phyloP scores from a whole-genome alignment of 192 early-diverging fungal species.

The Coemansia sp. region DNA sequence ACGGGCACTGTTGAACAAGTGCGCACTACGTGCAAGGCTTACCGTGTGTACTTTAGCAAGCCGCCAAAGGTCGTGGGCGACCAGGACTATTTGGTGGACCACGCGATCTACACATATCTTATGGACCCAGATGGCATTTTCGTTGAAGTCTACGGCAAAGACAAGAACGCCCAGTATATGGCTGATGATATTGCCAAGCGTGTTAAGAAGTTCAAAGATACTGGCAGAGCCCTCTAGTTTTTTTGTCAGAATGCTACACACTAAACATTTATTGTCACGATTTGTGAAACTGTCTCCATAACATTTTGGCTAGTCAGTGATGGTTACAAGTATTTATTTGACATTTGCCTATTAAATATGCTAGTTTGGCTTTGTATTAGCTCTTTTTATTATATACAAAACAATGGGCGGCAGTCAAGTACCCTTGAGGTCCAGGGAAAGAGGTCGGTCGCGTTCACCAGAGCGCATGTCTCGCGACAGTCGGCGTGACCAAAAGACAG shows the following conservation, averaged over 20 bases:
- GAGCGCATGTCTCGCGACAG: neutral
- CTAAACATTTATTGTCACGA: neutral
- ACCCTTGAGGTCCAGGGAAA: neutral
- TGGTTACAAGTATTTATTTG: constrained; percentile 1
- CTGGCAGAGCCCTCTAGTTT: constrained; percentile 9
- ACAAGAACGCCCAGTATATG: constrained; percentile 51
- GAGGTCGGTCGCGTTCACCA: constrained; percentile 7
- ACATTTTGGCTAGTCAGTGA: too few relatives aligned
- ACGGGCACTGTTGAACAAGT: constrained; percentile 87
- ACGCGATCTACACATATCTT: constrained; percentile 98
- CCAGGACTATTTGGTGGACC: constrained; percentile 96
- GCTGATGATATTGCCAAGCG: constrained; percentile 29
- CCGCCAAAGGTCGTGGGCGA: constrained; percentile 78
- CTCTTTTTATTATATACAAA: neutral
- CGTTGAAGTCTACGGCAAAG: constrained; percentile 87
- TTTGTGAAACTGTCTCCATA: neutral
- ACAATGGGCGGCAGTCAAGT: neutral
- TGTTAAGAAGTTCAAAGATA: constrained; percentile 1
- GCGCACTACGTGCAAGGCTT: constrained; percentile 79
- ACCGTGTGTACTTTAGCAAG: constrained; percentile 92
- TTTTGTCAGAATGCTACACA: neutral
- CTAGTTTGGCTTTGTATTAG: neutral
- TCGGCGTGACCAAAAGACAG: neutral
- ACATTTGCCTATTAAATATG: neutral
- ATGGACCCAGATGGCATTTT: constrained; percentile 91